phyloP scores from a whole-genome alignment of 2,329 filamentous ascomycete genomes.

The Pseudogymnoascus sp. region DNA sequence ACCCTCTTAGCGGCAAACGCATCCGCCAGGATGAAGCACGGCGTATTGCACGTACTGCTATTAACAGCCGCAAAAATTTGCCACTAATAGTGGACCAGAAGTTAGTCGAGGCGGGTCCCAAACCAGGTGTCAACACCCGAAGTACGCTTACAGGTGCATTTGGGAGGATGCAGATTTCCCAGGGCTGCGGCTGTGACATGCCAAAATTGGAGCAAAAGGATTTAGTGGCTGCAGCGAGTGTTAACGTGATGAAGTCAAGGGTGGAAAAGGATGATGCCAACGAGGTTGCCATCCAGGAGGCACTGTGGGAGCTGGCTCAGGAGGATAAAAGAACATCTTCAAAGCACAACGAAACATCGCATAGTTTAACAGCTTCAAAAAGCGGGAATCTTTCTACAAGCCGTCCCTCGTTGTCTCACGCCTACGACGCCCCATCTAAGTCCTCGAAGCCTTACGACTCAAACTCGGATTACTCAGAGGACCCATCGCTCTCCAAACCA shows the following conservation, averaged over 20 bases:
- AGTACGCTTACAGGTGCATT: constrained; percentile 45
- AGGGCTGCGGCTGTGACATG: constrained; percentile 64
- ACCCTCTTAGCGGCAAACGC: constrained; percentile 58
- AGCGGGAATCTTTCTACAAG: neutral
- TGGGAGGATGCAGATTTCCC: constrained; percentile 62
- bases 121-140: constrained; percentile 14
- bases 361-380: constrained; percentile 39
- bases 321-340: constrained; percentile 57
- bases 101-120: constrained; percentile 53
- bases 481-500: neutral
- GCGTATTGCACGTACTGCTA: constrained; percentile 62
- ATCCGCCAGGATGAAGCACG: constrained; percentile 67
- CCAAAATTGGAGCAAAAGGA: constrained; percentile 57
- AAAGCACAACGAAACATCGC: constrained; percentile 28
- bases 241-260: constrained; percentile 70
- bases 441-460: constrained; percentile 26
- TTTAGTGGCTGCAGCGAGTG: constrained; percentile 53
- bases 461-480: constrained; percentile 4
- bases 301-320: constrained; percentile 77
- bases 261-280: constrained; percentile 87
- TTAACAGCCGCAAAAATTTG: constrained; percentile 49
- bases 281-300: constrained; percentile 75
- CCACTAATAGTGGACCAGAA: constrained; percentile 58
- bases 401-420: neutral
- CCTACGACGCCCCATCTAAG: constrained; percentile 18